Evolutionary conservation across 768 basidiomycete genomes (phyloP).

Genomic region (Tremella yokohamensis): DNA sequence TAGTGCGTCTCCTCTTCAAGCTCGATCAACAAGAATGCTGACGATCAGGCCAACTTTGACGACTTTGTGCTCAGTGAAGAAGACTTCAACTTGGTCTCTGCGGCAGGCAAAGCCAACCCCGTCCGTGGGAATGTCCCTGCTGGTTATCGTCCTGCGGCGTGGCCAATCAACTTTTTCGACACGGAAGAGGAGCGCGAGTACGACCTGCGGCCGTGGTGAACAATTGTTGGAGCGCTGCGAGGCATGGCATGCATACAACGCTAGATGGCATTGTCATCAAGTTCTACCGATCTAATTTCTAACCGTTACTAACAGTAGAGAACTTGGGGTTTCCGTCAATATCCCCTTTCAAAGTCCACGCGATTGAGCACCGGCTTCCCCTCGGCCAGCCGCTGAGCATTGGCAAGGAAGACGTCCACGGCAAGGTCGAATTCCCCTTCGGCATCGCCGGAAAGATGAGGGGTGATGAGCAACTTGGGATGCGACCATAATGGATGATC

Average conservation of each 20-base stretch:
- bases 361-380: slow-evolving; percentile 31
- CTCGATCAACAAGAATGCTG: not conserved
- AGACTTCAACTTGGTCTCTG: slow-evolving; percentile 63
- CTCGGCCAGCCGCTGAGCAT: slow-evolving; percentile 31
- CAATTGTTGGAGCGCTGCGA: not conserved
- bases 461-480: slow-evolving; percentile 42
- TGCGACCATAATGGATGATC: slow-evolving; percentile 50
- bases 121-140: slow-evolving; percentile 66
- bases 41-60: slow-evolving; percentile 64
- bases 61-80: slow-evolving; percentile 65
- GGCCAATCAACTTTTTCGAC: slow-evolving; percentile 71
- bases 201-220: slow-evolving; percentile 22
- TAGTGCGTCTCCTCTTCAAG: slow-evolving; percentile 32
- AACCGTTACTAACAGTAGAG: no score
- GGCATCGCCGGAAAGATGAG: slow-evolving; percentile 31
- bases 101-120: slow-evolving; percentile 57
- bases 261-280: no score
- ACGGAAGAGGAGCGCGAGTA: slow-evolving; percentile 59
- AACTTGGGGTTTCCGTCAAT: slow-evolving; percentile 9
- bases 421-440: slow-evolving; percentile 39
- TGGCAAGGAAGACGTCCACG: slow-evolving; percentile 42
- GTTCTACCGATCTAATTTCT: no score
- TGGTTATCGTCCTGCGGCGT: slow-evolving; percentile 58
- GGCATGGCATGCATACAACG: no score
- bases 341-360: slow-evolving; percentile 35